Evolutionary conservation across 2,329 filamentous ascomycete genomes (phyloP), one percentile per base, ranked within the genome.

Genomic region (Amesomyces nigricolor): DNA sequence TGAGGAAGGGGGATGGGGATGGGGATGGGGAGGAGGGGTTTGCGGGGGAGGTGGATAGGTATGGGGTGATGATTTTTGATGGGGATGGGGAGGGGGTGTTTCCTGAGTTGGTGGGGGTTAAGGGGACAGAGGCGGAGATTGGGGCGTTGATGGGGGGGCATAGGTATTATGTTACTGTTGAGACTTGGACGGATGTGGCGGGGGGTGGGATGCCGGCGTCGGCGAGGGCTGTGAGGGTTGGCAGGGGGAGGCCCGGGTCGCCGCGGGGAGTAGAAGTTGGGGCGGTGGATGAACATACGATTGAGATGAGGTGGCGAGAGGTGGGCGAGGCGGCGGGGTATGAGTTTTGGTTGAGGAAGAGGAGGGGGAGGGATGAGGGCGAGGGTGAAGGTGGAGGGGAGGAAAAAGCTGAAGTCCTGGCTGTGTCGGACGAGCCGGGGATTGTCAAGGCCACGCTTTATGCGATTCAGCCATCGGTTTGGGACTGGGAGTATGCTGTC

Each of bases 401-500:
- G 32, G 11, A 35, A 13, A 35, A 35, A 13, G 32, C 32, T 35
- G 32, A 9, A 9, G 32, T 13, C 4, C 32, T 35, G 32, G 32
- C 11, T 13, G 32, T 35, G 32, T 35, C 32, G 32, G 11, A 11
- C 13, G 32, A n/a, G 8, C 11, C 32, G 6, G 19, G n/a, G 17
- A 11, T 37, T 5, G 9, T 22, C 17, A 44, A 26, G 32, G 32
- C 37, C 19, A 22, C 9, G 7, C 2, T 47, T 19, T 39, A 14
- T 6, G n/a, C 8, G 5, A 30, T 46, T 14, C 8, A 32, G n/a
- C 52, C 35, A n/a, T 54, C 17, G n/a, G 22, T 39, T 13, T 57
- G 58, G 58, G 56, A 52, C 3, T 55, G 32, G 16, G 37, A 56
- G 29, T 63, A 57, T 47, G 57, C 61, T 4, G 54, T 63, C 30